A percentile compares a stretch with the other conserved stretches of the same genome.
Evolutionary conservation across 139 green algal genomes (phyloP).

Genomic region (Auxenochlorella protothecoides): DNA sequence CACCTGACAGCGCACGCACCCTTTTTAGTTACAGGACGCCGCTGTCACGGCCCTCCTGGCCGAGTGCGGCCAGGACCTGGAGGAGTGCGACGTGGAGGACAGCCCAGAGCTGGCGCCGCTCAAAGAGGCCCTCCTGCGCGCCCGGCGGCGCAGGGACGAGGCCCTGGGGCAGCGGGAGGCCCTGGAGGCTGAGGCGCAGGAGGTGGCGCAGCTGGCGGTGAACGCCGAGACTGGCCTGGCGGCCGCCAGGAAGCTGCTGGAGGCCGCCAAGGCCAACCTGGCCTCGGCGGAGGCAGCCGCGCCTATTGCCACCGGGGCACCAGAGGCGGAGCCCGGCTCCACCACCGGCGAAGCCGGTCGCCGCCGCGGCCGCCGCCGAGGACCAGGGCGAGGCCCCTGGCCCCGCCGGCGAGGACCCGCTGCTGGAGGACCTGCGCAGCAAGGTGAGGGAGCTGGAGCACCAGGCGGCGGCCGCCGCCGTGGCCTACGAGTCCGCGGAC

Average conservation of each 20-base stretch:
- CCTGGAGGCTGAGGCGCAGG: constrained; percentile 41
- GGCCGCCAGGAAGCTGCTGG: constrained; percentile 1
- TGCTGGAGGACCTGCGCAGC: constrained; percentile 16
- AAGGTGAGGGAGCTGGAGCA: not conserved
- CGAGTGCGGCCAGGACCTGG: not conserved
- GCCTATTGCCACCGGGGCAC: not conserved
- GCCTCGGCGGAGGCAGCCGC: not conserved
- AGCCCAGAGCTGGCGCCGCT: constrained; percentile 40
- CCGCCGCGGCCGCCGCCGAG: not conserved
- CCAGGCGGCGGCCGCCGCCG: constrained; percentile 11
- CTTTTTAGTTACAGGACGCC: too few species aligned
- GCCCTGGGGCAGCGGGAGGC: constrained; percentile 30
- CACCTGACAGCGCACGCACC: too few species aligned
- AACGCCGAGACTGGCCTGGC: constrained; percentile 19
- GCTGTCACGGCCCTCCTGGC: too few species aligned
- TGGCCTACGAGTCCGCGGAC: constrained; percentile 34
- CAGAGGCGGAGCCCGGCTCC: not conserved
- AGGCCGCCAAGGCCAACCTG: constrained; percentile 11
- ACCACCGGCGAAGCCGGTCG: not conserved
- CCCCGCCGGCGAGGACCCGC: not conserved
- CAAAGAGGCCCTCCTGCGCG: constrained; percentile 38
- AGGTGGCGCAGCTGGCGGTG: constrained; percentile 52
- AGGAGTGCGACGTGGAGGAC: constrained; percentile 13
- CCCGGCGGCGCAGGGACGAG: constrained; percentile 15
- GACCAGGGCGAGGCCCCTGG: not conserved